Base-by-base conservation (phyloP, 1,139 yeast genomes). In the Wickerhamomyces sp. region DNA sequence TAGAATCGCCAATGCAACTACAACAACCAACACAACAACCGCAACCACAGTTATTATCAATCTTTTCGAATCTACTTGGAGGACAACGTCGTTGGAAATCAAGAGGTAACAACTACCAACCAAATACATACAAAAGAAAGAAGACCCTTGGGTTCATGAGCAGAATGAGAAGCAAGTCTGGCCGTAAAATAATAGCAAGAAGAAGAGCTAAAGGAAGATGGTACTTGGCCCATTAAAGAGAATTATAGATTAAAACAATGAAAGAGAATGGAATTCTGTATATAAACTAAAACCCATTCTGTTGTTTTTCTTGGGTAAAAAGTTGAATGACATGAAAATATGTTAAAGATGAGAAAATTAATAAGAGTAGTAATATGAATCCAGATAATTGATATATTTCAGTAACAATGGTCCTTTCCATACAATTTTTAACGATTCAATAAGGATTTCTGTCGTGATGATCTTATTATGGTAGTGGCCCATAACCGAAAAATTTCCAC, bases 101-200 rank as follows among this genome's bases (percentile, higher is more conserved):
- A 30, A 81, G 95, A 72, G 99, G 99, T 67, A 86, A 89, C 68
- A 89, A 96, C 26, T 93, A 85, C 67, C 98, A 91, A 66, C 98
- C 99, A 40, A 84, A 91, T 48, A 90, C 95, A 1, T 71, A 88
- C 53, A 89, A 87, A 63, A 78, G 98, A 64, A 93, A 93, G 72
- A 83, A 96, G 67, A 83, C 86, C 34, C 76, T 87, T 51, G 99
- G 99, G 0, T 93, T 91, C 58, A 73, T 93, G 60, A 93, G 96
- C n/a, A 80, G 97, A 62, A 77, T 86, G 66, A 79, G 82, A 62
- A 69, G 84, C n/a, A 79, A 76, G 56, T 77, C 80, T 36, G 98
- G 98, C 10, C 78, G 91, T 57, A 87, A 84, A 63, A 77, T 93
- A 41, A 70, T 93, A 49, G 78, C 78, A 46, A 78, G 94, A 64